Evolutionary conservation across 1,139 yeast genomes (phyloP).

Genomic region (Magnusiomyces tetraspermus): DNA sequence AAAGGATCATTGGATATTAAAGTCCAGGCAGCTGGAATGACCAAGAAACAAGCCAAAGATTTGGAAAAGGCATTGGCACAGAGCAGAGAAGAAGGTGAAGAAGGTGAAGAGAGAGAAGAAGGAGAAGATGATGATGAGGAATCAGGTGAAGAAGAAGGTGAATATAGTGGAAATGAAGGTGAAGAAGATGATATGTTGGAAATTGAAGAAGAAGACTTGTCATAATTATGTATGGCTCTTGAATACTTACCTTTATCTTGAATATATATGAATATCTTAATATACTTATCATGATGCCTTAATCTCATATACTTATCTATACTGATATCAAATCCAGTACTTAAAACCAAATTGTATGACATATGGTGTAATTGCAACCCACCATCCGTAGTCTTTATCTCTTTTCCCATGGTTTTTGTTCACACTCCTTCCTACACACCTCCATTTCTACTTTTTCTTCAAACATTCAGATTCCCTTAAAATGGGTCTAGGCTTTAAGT

Average conservation of each 20-base stretch:
- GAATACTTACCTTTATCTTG: background rate
- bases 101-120: conserved; percentile 9
- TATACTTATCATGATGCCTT: background rate
- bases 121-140: conserved; percentile 1
- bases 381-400: too few relatives aligned
- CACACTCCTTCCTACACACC: too few relatives aligned
- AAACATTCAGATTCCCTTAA: background rate
- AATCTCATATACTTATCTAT: background rate
- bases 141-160: background rate
- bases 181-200: conserved; percentile 4
- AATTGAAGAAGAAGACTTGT: conserved; percentile 1
- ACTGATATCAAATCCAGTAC: background rate
- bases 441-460: background rate
- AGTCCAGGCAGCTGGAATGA: conserved; percentile 87
- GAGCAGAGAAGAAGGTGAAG: conserved; percentile 41
- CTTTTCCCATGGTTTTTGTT: too few relatives aligned
- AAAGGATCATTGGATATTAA: conserved; percentile 62
- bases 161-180: background rate
- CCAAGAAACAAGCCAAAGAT: conserved; percentile 61
- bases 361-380: too few relatives aligned
- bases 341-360: too few relatives aligned
- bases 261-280: too few relatives aligned
- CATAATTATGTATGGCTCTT: background rate
- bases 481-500: background rate
- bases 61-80: conserved; percentile 62